Percentiles rank a stretch among this genome's conserved stretches.
These are phyloP conservation scores for Yamadazyma taylorii DNA, from an alignment of 1,139 yeast genomes.

Conservation along the genomic window DNA sequence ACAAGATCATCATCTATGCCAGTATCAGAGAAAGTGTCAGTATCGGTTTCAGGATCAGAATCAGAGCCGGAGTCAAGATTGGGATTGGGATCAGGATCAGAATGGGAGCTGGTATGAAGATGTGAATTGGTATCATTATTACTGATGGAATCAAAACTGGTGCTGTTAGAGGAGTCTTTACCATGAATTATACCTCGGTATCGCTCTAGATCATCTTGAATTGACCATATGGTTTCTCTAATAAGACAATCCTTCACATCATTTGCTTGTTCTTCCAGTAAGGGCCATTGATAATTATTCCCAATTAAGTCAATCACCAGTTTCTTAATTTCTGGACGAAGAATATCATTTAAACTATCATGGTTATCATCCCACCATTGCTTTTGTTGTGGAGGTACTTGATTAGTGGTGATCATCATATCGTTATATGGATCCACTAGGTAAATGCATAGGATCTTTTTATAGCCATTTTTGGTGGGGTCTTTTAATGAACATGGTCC, in stretches of 20 bases:
- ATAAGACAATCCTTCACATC: slow-evolving; percentile 28
- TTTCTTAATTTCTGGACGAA: slow-evolving; percentile 12
- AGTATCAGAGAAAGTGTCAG: slow-evolving; percentile 5
- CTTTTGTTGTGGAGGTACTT: slow-evolving; percentile 43
- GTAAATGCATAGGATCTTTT: slow-evolving; percentile 44
- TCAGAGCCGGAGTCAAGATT: too few species aligned
- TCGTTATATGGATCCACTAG: slow-evolving; percentile 39
- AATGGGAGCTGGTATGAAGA: too few species aligned
- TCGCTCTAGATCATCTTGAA: neutral
- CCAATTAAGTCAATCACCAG: slow-evolving; percentile 9
- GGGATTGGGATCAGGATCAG: too few species aligned
- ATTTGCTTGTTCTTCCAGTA: slow-evolving; percentile 26
- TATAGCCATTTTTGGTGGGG: slow-evolving; percentile 33
- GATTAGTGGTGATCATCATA: slow-evolving; percentile 27
- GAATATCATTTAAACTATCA: slow-evolving; percentile 13
- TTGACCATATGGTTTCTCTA: slow-evolving; percentile 28
- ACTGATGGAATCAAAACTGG: too few species aligned
- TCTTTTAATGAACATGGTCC: slow-evolving; percentile 39
- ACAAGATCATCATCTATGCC: slow-evolving; percentile 7
- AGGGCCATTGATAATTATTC: slow-evolving; percentile 19
- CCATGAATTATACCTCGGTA: neutral
- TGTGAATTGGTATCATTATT: too few species aligned
- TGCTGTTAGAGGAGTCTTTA: neutral
- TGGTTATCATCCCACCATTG: slow-evolving; percentile 34
- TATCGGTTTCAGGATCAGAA: too few species aligned